Evolutionary conservation across 2,329 filamentous ascomycete species (phyloP), one percentile per base, ranked within the genome.

Genomic region (Pseudovirgaria hyperparasitica): DNA sequence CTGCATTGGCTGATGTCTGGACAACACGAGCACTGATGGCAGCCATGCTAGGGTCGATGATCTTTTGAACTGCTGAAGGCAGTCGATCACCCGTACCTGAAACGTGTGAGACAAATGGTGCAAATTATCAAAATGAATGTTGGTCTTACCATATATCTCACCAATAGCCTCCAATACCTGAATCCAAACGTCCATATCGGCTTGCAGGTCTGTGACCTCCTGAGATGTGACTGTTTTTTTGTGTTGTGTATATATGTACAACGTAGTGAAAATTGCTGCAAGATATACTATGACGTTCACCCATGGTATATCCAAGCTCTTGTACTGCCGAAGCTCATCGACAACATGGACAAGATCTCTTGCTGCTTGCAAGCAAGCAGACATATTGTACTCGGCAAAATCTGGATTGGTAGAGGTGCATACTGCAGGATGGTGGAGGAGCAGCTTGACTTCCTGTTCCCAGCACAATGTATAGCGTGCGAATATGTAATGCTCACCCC

Each of bases 261-360:
- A 56, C 9, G 70, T 74, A 0, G 77, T 79, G 40, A 84, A 81
- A 30, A 82, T 74, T 15, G 77, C 77, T 22, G 76, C 72, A 9
- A 81, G 64, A 42, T 81, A 82, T 5, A 81, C 67, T 0, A 79
- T 75, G 25, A 72, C 65, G 25, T 77, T 76, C 40, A 81, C 79
- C 78, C 80, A 86, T 1, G 79, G 82, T 2, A 77, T 81, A 43
- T 87, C 81, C 4, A 86, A 55, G 23, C 72, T 73, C 42, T 77
- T 80, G 31, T 74, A 59, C 38, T 63, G 65, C 31, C 70, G 67
- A 25, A 86, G 53, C 28, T 70, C 60, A 13, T 63, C 60, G 5
- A 75, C 69, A 15, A 67, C 63, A 13, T 62, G 58, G 3, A 86
- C 58, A 53, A 84, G 70, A 34, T 74, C 67, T 24, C 67, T 63